phyloP scores from a whole-genome alignment of 139 green algal genomes.

The Mesotaenium endlicherianum region DNA sequence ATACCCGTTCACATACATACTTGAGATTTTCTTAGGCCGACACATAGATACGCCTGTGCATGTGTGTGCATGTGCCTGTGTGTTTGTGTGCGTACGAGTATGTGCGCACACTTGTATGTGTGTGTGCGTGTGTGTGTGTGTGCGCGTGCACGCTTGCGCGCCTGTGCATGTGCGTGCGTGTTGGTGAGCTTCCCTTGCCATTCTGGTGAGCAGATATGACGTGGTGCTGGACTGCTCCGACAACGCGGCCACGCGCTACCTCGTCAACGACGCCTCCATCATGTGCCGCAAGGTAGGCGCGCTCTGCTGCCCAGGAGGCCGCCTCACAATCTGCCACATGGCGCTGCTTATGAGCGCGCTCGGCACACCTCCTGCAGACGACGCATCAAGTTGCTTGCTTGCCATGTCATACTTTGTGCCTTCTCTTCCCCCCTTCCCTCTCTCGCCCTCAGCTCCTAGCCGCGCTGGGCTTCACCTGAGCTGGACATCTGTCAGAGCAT shows the following conservation, averaged over 20 bases:
- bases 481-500: too few relatives aligned
- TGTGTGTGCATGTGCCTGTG: background rate
- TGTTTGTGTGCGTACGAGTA: background rate
- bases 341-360: background rate
- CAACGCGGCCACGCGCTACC: conserved; percentile 90
- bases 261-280: conserved; percentile 71
- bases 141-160: background rate
- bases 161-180: background rate
- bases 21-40: too few relatives aligned
- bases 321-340: background rate
- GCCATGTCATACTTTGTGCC: background rate
- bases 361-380: background rate
- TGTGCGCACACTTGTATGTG: background rate
- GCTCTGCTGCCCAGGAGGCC: background rate
- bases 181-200: too few relatives aligned
- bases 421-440: background rate
- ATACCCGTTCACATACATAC: too few relatives aligned
- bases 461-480: too few relatives aligned
- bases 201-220: conserved; percentile 64
- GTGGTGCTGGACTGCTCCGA: conserved; percentile 90
- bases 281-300: background rate
- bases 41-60: background rate
- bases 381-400: background rate
- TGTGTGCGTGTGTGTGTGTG: background rate
- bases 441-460: too few relatives aligned